Evolutionary conservation across 768 basidiomycete species (phyloP).

Genomic region (Tulasnella sp.): DNA sequence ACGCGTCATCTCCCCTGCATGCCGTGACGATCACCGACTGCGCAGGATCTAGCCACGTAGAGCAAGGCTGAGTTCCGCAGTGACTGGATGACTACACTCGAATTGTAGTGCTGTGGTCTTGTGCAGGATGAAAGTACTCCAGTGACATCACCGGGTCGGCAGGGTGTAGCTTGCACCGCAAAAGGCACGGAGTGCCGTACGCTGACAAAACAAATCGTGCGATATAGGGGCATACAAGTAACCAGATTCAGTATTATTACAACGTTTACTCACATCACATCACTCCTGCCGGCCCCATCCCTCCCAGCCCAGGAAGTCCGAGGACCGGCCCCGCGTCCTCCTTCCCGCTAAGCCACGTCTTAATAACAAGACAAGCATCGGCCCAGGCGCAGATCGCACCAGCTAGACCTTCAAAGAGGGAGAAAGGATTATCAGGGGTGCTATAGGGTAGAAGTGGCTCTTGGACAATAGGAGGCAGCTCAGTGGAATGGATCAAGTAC

Average conservation of each 20-base stretch:
- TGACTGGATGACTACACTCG: background rate
- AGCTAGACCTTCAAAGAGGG: conserved; percentile 28
- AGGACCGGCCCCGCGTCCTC: conserved; percentile 13
- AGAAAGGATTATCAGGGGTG: conserved; percentile 27
- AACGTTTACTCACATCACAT: background rate
- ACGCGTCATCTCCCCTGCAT: background rate
- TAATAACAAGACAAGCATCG: conserved; percentile 27
- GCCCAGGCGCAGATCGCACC: conserved; percentile 30
- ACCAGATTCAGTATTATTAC: background rate
- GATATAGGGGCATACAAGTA: background rate
- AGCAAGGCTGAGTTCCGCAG: background rate
- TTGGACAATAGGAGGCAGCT: conserved; percentile 22
- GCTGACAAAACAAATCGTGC: background rate
- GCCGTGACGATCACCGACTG: background rate
- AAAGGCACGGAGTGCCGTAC: no score
- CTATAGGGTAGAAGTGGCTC: conserved; percentile 9
- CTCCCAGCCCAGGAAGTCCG: conserved; percentile 29
- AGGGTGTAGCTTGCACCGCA: background rate
- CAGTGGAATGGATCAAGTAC: conserved; percentile 27
- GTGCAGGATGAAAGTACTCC: background rate
- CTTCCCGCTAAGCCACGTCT: conserved; percentile 19
- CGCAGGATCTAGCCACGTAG: background rate
- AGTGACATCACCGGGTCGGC: background rate
- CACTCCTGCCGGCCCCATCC: conserved; percentile 24
- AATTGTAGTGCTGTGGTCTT: background rate